phyloP scores from a whole-genome alignment of 139 green algal species.

The Chlorella sp. region DNA sequence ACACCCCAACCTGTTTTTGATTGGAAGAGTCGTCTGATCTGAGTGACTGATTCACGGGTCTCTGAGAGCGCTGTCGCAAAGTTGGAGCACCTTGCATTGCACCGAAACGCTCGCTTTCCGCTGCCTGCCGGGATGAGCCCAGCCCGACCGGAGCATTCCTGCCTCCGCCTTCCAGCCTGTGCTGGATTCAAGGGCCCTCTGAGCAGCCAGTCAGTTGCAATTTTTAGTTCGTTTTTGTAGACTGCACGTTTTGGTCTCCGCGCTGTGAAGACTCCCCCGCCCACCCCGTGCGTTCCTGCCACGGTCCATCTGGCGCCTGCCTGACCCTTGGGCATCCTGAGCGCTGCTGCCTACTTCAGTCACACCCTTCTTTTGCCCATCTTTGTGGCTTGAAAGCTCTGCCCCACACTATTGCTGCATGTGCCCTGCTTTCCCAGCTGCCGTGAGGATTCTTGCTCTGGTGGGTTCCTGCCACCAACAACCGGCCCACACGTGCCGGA shows the following conservation, averaged over 20 bases:
- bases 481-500: no score
- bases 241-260: background rate
- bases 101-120: background rate
- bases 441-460: no score
- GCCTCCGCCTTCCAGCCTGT: background rate
- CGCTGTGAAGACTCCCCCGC: background rate
- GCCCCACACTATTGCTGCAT: no score
- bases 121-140: constrained; percentile 4
- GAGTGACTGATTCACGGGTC: constrained; percentile 39
- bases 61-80: constrained; percentile 28
- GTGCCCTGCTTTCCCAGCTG: no score
- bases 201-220: background rate
- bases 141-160: constrained; percentile 17
- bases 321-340: background rate
- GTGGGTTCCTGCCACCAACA: no score
- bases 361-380: no score
- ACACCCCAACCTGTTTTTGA: constrained; percentile 23
- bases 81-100: background rate
- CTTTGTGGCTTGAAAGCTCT: no score
- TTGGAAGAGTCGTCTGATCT: constrained; percentile 51
- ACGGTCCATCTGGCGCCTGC: constrained; percentile 1
- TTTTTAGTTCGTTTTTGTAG: background rate
- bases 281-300: constrained; percentile 19
- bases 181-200: background rate
- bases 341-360: no score